Conservation (phyloP, 1,139 yeast species). For the Magnusiomyces fungicola region DNA sequence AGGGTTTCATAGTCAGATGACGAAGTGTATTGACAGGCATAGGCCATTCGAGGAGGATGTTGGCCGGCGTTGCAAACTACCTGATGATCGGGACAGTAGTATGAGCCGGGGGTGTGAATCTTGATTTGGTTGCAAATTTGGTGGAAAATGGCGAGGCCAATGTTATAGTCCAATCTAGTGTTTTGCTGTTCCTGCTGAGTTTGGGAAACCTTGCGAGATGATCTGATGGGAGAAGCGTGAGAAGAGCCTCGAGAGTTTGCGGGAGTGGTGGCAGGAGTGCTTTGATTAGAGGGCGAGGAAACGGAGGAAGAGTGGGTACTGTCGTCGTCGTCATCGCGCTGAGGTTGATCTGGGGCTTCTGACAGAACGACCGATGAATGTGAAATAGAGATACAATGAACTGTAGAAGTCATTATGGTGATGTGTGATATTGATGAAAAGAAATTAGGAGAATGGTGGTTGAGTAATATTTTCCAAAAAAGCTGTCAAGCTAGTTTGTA, state of each 20-base stretch:
- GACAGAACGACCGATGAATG: too few relatives aligned
- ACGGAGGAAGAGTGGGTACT: background rate
- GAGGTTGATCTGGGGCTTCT: too few relatives aligned
- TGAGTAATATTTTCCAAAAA: background rate
- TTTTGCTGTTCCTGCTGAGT: background rate
- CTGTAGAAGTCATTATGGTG: too few relatives aligned
- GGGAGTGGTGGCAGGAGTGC: background rate
- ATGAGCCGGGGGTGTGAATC: conserved; percentile 12
- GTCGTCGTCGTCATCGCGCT: background rate
- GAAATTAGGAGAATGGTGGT: background rate
- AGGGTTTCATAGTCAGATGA: background rate
- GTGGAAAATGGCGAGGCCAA: background rate
- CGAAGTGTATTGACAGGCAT: background rate
- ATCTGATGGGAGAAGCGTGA: background rate
- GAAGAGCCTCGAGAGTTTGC: background rate
- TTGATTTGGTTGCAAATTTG: conserved; percentile 6
- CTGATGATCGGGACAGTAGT: conserved; percentile 11
- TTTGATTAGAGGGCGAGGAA: background rate
- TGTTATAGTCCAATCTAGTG: background rate
- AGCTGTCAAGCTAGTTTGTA: background rate
- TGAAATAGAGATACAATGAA: too few relatives aligned
- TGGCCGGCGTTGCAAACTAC: conserved; percentile 10
- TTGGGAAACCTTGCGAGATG: background rate
- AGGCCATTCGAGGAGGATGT: conserved; percentile 6
- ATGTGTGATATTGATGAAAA: too few relatives aligned